Percentiles rank a stretch among this genome's conserved stretches.
Conservation (phyloP, 768 basidiomycete species). For the Chalciporus pseudorubinellus region DNA sequence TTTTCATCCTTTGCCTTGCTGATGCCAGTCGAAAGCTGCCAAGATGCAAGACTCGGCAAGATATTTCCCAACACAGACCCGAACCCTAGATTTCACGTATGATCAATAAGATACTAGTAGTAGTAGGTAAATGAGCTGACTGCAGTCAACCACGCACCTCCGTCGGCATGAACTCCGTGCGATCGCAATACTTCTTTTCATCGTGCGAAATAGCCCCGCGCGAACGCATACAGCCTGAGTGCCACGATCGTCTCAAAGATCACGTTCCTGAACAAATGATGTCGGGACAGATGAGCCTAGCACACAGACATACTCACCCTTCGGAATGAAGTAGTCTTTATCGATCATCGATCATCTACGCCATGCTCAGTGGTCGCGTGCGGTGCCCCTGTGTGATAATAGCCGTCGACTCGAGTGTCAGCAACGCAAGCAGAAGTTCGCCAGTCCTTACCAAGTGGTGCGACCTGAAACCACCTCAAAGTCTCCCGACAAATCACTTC, state of each 20-base stretch:
- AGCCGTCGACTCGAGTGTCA: too few relatives aligned
- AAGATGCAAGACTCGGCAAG: constrained; percentile 27
- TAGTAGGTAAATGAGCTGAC: too few relatives aligned
- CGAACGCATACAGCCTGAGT: too few relatives aligned
- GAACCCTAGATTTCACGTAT: constrained; percentile 1
- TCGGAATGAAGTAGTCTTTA: constrained; percentile 19
- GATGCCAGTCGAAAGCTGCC: constrained; percentile 25
- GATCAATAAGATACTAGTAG: too few relatives aligned
- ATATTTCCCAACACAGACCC: constrained; percentile 27
- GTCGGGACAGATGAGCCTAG: background rate
- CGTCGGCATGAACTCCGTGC: constrained; percentile 5
- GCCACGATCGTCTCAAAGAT: too few relatives aligned
- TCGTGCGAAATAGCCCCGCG: constrained; percentile 14
- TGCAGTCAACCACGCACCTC: background rate
- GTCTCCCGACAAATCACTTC: constrained; percentile 22
- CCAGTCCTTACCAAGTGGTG: constrained; percentile 18
- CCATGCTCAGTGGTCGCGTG: constrained; percentile 22
- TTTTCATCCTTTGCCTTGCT: constrained; percentile 30
- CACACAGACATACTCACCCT: constrained; percentile 7
- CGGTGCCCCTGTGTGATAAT: constrained; percentile 22
- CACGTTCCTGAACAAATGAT: constrained; percentile 19
- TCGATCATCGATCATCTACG: too few relatives aligned
- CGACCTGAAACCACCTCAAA: constrained; percentile 26
- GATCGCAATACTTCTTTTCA: background rate
- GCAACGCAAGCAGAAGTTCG: too few relatives aligned